These are phyloP conservation scores for Roridomyces roridus DNA, from an alignment of 768 basidiomycete genomes.

Conservation along the genomic window DNA sequence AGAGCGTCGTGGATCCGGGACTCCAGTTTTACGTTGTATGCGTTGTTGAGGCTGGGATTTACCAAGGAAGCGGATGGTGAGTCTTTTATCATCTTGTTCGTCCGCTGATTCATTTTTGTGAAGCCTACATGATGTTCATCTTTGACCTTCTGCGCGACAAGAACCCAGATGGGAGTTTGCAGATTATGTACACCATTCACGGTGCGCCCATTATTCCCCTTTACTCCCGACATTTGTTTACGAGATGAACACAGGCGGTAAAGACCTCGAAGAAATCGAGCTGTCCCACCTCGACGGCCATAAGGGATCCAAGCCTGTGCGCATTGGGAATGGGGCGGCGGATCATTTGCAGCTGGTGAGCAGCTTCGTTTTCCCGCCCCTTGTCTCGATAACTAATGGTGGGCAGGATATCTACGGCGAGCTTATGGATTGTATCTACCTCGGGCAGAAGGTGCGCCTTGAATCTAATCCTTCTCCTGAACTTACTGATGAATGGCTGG, in stretches of 20 bases:
- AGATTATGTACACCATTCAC: slow-evolving; percentile 98
- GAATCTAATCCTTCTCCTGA: not conserved
- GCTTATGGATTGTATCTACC: slow-evolving; percentile 95
- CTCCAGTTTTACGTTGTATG: slow-evolving; percentile 94
- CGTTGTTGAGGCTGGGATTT: slow-evolving; percentile 91
- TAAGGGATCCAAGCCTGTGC: slow-evolving; percentile 83
- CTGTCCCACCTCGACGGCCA: slow-evolving; percentile 88
- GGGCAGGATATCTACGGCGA: slow-evolving; percentile 95
- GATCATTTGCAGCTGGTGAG: slow-evolving; percentile 87
- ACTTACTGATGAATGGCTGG: not conserved
- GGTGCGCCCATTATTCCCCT: slow-evolving; percentile 46
- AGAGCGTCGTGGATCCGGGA: slow-evolving; percentile 95
- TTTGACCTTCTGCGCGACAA: slow-evolving; percentile 81
- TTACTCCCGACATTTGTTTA: not conserved
- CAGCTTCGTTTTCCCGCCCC: too few relatives aligned
- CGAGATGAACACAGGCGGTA: slow-evolving; percentile 52
- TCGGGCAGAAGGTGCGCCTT: slow-evolving; percentile 83
- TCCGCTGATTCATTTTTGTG: not conserved
- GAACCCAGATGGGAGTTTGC: slow-evolving; percentile 90
- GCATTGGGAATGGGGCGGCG: slow-evolving; percentile 95
- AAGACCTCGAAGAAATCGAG: slow-evolving; percentile 86
- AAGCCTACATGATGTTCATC: slow-evolving; percentile 94
- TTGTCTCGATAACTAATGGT: too few relatives aligned
- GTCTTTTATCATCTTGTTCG: slow-evolving; percentile 18
- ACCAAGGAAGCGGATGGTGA: slow-evolving; percentile 90